These are phyloP conservation scores for Heritiera fomes DNA, from an alignment of 345 rosid species.

Conservation along the genomic window DNA sequence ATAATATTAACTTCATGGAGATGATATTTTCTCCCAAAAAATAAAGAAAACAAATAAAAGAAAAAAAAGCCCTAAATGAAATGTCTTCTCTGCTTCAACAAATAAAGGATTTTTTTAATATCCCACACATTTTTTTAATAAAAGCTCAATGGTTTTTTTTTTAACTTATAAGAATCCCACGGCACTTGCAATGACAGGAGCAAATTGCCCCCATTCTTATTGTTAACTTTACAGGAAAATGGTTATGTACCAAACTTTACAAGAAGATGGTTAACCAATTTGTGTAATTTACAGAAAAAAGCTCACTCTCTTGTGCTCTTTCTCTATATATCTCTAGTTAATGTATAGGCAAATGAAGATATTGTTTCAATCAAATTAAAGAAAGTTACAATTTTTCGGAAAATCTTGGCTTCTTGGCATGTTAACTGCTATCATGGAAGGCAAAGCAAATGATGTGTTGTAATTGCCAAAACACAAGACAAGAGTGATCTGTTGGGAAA, in stretches of 20 bases:
- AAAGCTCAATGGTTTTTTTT: not conserved
- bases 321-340: not conserved
- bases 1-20: no score
- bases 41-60: no score
- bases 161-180: conserved; percentile 12
- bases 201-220: conserved; percentile 10
- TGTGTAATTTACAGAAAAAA: conserved; percentile 10
- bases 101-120: not conserved
- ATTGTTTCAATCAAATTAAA: conserved; percentile 76
- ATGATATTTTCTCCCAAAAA: no score
- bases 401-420: conserved; percentile 90
- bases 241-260: no score
- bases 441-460: conserved; percentile 57
- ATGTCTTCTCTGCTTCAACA: no score
- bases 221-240: not conserved
- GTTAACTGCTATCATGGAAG: conserved; percentile 87
- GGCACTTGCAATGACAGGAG: not conserved
- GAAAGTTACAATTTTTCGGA: conserved; percentile 86
- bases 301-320: not conserved
- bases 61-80: no score
- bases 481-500: no score
- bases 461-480: no score
- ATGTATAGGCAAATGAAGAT: conserved; percentile 23
- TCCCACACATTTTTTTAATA: not conserved
- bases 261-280: not conserved